Base-by-base conservation (phyloP, 108 stramenopile species). In the Epithemia pelagica region DNA sequence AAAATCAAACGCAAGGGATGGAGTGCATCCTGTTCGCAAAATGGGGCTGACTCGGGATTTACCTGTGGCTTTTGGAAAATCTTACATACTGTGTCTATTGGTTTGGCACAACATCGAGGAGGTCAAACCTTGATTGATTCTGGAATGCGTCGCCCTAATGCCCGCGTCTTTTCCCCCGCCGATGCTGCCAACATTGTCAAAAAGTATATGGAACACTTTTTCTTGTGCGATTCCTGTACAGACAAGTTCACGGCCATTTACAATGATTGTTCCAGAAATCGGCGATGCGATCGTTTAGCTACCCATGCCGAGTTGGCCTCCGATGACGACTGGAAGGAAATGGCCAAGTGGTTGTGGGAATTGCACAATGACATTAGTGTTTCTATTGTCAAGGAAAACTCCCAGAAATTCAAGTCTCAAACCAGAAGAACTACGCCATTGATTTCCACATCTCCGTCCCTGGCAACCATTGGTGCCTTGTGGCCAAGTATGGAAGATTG, bases 31-130 rank as follows among this genome's bases (percentile, higher is more conserved):
- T 87, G 86, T 62, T 28, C 1, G 2, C 15, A 1, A 20, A 22
- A 5, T 28, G 56, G 56, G 0, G 52, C 52, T 28, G 33, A 32
- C 18, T 31, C 68, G 26, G 82, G 84, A 0, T 94, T 88, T 61
- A 73, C 86, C 2, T 95, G 94, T 65, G 94, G 90, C 28, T 63
- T 90, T 21, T 95, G 94, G 94, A 82, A 85, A 51, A 66, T 95
- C 23, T 78, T 95, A 60, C 94, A 95, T 66, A 71, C 79, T 19
- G 68, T 80, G 52, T 77, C 85, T 23, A 74, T 91, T 7, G 92
- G 92, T 21, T 73, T 95, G 5, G 94, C 88, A 0, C 85, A 91
- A 59, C 76, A 76, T 29, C 64, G 76, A n/a, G 83, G 83, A 3
- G 83, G 83, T 8, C 15, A 56, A 28, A 79, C 73, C 37, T 30